Percentiles rank a stretch among this genome's conserved stretches.
These are phyloP conservation scores for Conringia planisiliqua DNA, from an alignment of 345 rosid genomes.

Conservation along the genomic window DNA sequence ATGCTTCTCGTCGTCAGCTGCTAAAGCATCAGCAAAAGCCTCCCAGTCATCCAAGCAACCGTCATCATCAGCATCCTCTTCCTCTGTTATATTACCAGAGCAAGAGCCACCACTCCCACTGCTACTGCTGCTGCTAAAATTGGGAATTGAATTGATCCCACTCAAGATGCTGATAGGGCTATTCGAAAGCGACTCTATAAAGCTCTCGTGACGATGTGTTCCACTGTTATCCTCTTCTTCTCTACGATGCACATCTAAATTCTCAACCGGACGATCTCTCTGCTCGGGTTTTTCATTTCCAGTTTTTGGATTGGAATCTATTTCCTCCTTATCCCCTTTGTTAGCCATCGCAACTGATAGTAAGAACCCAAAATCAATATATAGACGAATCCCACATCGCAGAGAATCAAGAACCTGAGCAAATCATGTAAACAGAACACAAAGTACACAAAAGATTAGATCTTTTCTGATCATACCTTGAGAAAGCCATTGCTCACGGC, in stretches of 20 bases:
- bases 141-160: slow-evolving; percentile 45
- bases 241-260: slow-evolving; percentile 36
- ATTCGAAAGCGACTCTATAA: slow-evolving; percentile 52
- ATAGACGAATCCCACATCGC: background rate
- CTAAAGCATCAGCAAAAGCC: slow-evolving; percentile 91
- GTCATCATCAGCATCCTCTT: slow-evolving; percentile 61
- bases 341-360: slow-evolving; percentile 48
- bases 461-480: slow-evolving; percentile 49
- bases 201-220: slow-evolving; percentile 50
- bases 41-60: slow-evolving; percentile 96
- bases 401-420: background rate
- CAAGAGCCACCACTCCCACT: slow-evolving; percentile 79
- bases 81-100: slow-evolving; percentile 83
- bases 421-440: background rate
- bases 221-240: slow-evolving; percentile 39
- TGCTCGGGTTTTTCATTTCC: slow-evolving; percentile 11
- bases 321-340: slow-evolving; percentile 54
- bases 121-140: slow-evolving; percentile 59
- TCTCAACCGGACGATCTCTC: slow-evolving; percentile 40
- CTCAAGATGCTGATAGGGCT: slow-evolving; percentile 49
- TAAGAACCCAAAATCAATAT: background rate
- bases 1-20: slow-evolving; percentile 50
- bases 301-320: slow-evolving; percentile 21
- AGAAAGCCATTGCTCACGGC: slow-evolving; percentile 98
- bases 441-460: background rate